phyloP scores from a whole-genome alignment of 768 basidiomycete genomes.

The Panus rudis region DNA sequence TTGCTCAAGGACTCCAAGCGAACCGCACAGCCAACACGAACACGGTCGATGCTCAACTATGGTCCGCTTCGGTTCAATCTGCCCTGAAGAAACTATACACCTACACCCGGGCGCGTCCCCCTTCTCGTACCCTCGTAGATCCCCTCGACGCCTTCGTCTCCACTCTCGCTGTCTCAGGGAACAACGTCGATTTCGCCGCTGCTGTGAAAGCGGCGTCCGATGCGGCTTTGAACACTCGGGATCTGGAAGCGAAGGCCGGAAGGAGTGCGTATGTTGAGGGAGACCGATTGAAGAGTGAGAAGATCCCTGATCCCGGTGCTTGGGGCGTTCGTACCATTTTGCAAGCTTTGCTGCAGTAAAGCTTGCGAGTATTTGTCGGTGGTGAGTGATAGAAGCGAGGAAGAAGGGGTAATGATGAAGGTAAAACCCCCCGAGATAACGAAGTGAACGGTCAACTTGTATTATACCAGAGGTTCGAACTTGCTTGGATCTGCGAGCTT shows the following conservation, averaged over 20 bases:
- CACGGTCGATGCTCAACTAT: slow-evolving; percentile 44
- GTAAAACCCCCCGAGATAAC: too few species aligned
- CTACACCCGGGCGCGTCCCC: slow-evolving; percentile 85
- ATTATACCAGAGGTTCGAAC: too few species aligned
- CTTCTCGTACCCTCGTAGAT: slow-evolving; percentile 90
- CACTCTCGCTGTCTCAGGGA: slow-evolving; percentile 29
- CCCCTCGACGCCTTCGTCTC: slow-evolving; percentile 75
- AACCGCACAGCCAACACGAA: slow-evolving; percentile 22
- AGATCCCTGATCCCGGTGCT: slow-evolving; percentile 81
- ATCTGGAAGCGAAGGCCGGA: slow-evolving; percentile 80
- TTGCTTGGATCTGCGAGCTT: too few species aligned
- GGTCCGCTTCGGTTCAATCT: slow-evolving; percentile 50
- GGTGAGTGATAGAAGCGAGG: neutral
- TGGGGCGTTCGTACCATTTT: slow-evolving; percentile 81
- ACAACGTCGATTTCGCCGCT: slow-evolving; percentile 29
- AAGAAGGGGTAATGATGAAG: neutral
- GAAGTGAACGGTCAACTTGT: too few species aligned
- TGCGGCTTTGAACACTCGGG: slow-evolving; percentile 69
- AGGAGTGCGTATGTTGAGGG: slow-evolving; percentile 83
- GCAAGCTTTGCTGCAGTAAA: neutral
- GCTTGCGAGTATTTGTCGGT: slow-evolving; percentile 2
- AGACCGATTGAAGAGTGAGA: slow-evolving; percentile 51
- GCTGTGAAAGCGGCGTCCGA: slow-evolving; percentile 55
- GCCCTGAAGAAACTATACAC: slow-evolving; percentile 63
- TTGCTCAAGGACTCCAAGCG: slow-evolving; percentile 64